Evolutionary conservation across 2,329 filamentous ascomycete species (phyloP).

Genomic region (Fonsecaea nubica): DNA sequence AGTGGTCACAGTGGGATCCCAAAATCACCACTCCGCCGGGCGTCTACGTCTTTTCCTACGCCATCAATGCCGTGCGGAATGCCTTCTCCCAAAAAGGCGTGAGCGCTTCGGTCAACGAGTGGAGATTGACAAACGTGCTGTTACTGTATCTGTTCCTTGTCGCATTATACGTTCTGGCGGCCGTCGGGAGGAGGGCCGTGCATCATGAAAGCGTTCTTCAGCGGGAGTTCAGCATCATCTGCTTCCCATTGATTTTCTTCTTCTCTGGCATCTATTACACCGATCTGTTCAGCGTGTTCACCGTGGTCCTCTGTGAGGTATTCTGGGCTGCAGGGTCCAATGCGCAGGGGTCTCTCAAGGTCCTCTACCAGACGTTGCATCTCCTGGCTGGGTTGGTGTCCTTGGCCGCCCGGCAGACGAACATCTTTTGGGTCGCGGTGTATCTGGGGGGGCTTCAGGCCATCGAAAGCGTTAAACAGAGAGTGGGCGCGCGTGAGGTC

Average conservation of each 20-base stretch:
- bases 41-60: slow-evolving; percentile 67
- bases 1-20: slow-evolving; percentile 83
- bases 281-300: slow-evolving; percentile 80
- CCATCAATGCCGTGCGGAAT: slow-evolving; percentile 54
- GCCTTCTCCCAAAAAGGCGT: slow-evolving; percentile 52
- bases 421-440: slow-evolving; percentile 86
- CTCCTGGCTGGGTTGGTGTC: slow-evolving; percentile 68
- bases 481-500: slow-evolving; percentile 47
- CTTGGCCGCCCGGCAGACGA: slow-evolving; percentile 87
- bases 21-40: slow-evolving; percentile 98
- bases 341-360: slow-evolving; percentile 29
- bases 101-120: slow-evolving; percentile 29
- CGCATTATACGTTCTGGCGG: slow-evolving; percentile 32
- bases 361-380: slow-evolving; percentile 42
- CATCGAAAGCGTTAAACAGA: slow-evolving; percentile 43
- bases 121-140: slow-evolving; percentile 34
- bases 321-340: slow-evolving; percentile 45
- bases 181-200: slow-evolving; percentile 50
- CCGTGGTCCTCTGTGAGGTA: slow-evolving; percentile 74
- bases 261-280: slow-evolving; percentile 97
- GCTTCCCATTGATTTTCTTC: slow-evolving; percentile 94
- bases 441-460: slow-evolving; percentile 56
- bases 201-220: slow-evolving; percentile 57
- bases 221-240: slow-evolving; percentile 58
- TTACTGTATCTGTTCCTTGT: slow-evolving; percentile 36